Percentiles rank a stretch among this genome's conserved stretches.
Conservation (phyloP, 2,329 filamentous ascomycete species). For the Verticillium isaacii region DNA sequence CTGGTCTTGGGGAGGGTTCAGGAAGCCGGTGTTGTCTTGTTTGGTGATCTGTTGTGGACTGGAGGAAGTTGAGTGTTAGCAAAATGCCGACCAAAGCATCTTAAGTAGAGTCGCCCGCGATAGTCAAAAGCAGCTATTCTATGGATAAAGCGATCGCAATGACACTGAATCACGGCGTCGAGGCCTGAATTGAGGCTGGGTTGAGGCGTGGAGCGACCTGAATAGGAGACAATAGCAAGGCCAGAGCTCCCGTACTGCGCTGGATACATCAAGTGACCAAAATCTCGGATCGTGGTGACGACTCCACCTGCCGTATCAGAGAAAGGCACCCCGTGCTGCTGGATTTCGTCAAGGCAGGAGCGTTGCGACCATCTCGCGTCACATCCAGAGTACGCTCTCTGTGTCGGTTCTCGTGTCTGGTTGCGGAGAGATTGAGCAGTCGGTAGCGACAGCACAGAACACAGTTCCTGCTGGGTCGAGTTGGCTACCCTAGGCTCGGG, state of each 20-base stretch:
- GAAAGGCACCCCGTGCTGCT: not conserved
- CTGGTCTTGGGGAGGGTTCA: conserved; percentile 12
- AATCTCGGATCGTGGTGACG: not conserved
- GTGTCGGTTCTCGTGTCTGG: no score
- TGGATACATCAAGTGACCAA: not conserved
- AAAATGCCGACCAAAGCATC: not conserved
- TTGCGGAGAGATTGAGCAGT: no score
- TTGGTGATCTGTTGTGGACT: conserved; percentile 10
- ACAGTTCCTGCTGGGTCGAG: no score
- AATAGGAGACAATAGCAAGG: not conserved
- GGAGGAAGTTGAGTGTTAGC: not conserved
- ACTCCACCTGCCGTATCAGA: not conserved
- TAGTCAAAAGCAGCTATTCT: not conserved
- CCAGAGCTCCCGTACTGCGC: not conserved
- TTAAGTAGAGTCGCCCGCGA: not conserved
- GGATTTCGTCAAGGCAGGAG: not conserved
- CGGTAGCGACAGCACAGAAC: no score
- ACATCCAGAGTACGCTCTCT: no score
- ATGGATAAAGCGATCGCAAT: not conserved
- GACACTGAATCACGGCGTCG: not conserved
- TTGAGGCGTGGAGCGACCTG: not conserved
- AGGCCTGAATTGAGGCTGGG: not conserved
- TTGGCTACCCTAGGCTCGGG: no score
- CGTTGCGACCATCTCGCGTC: not conserved
- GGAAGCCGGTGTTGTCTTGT: conserved; percentile 9